Conservation (phyloP, 2,329 filamentous ascomycete genomes). For the Sclerotinia minor region DNA sequence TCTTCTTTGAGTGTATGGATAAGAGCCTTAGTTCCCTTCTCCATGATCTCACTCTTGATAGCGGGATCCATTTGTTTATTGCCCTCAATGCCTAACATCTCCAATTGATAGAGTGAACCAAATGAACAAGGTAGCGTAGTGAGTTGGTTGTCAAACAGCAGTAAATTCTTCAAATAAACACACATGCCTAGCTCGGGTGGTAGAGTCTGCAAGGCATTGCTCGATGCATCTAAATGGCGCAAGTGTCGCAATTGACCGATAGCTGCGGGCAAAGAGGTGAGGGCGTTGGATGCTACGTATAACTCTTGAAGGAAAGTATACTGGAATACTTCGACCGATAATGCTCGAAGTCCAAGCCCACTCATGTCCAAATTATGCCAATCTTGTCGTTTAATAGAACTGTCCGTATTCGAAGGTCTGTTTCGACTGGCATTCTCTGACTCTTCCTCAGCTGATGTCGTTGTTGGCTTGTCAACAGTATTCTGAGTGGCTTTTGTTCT, state of each 20-base stretch:
- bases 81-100: slow-evolving; percentile 87
- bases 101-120: slow-evolving; percentile 83
- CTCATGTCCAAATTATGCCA: slow-evolving; percentile 95
- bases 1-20: slow-evolving; percentile 81
- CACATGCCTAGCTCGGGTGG: slow-evolving; percentile 96
- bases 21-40: slow-evolving; percentile 82
- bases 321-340: slow-evolving; percentile 76
- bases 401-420: slow-evolving; percentile 64
- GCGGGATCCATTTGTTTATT: slow-evolving; percentile 80
- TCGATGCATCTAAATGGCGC: slow-evolving; percentile 81
- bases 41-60: slow-evolving; percentile 78
- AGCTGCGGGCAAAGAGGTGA: slow-evolving; percentile 73
- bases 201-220: slow-evolving; percentile 79
- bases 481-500: slow-evolving; percentile 66
- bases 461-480: slow-evolving; percentile 57
- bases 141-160: slow-evolving; percentile 89
- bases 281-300: slow-evolving; percentile 90
- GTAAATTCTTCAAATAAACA: slow-evolving; percentile 80
- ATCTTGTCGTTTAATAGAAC: slow-evolving; percentile 69
- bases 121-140: slow-evolving; percentile 80
- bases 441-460: slow-evolving; percentile 48
- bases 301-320: slow-evolving; percentile 90
- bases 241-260: slow-evolving; percentile 83
- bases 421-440: slow-evolving; percentile 53
- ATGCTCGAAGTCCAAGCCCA: slow-evolving; percentile 86